Conservation (phyloP, 805 yeast genomes). For the Candida lessepsii region DNA sequence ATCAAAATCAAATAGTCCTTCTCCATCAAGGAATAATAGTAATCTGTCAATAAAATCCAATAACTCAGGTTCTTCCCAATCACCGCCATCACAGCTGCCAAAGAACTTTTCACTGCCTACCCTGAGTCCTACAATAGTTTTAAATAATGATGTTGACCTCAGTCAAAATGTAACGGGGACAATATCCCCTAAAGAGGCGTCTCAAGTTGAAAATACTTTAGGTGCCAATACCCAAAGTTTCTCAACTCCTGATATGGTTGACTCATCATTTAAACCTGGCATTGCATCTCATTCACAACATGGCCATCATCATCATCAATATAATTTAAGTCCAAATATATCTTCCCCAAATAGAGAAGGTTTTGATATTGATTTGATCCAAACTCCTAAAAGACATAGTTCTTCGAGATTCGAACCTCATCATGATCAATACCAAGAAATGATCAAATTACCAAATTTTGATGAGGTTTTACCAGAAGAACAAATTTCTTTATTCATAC, state of each 20-base stretch:
- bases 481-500: conserved; percentile 73
- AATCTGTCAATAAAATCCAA: conserved; percentile 24
- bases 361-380: conserved; percentile 75
- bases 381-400: conserved; percentile 81
- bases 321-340: conserved; percentile 30
- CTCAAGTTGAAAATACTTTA: background rate
- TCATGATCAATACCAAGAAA: conserved; percentile 38
- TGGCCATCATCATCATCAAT: conserved; percentile 18
- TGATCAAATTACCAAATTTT: conserved; percentile 78
- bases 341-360: conserved; percentile 65
- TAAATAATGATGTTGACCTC: conserved; percentile 11
- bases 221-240: background rate
- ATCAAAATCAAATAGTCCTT: conserved; percentile 29
- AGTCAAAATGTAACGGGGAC: background rate
- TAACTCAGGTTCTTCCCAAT: conserved; percentile 13
- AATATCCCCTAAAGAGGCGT: background rate
- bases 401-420: conserved; percentile 89
- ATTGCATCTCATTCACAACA: conserved; percentile 23
- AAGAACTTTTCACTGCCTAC: conserved; percentile 12
- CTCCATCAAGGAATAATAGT: conserved; percentile 33
- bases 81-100: conserved; percentile 19
- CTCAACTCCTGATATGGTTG: conserved; percentile 8
- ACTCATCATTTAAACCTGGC: conserved; percentile 15
- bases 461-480: conserved; percentile 83
- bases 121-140: conserved; percentile 15